These are phyloP conservation scores for Eucalyptus curtisii DNA, from an alignment of 345 rosid species.

Conservation along the genomic window DNA sequence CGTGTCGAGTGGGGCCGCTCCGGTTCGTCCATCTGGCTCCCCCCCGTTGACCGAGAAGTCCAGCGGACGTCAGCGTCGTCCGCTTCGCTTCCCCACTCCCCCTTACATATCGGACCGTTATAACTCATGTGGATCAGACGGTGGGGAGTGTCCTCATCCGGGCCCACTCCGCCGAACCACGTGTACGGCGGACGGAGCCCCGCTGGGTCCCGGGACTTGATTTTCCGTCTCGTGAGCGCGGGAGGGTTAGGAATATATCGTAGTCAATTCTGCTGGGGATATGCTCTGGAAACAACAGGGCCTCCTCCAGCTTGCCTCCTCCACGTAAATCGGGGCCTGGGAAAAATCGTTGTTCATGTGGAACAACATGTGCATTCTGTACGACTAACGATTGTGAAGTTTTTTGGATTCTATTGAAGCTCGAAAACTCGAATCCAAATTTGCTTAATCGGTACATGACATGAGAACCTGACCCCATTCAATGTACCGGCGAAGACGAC, in stretches of 20 bases:
- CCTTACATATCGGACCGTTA: not conserved
- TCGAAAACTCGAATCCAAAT: not conserved
- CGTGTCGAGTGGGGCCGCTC: not conserved
- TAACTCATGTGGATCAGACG: not conserved
- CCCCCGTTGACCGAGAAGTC: not conserved
- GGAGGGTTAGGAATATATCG: not conserved
- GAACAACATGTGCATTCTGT: not conserved
- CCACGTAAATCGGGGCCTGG: not conserved
- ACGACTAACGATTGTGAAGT: not conserved
- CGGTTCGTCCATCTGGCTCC: not conserved
- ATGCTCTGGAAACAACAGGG: not conserved
- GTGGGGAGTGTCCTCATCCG: not conserved
- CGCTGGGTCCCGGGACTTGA: not conserved
- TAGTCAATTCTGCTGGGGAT: not conserved
- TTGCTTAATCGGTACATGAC: fast-evolving
- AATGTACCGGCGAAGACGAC: not conserved
- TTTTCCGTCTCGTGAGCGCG: not conserved
- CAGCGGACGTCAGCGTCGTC: not conserved
- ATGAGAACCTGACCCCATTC: fast-evolving
- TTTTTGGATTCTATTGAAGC: not conserved
- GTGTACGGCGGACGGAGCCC: not conserved
- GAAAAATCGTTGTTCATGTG: not conserved
- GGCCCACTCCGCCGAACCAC: not conserved
- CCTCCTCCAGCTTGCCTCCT: not conserved
- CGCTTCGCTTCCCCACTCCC: not conserved